Base-by-base conservation (phyloP, 768 basidiomycete species). In the Boletus tomentosulus region DNA sequence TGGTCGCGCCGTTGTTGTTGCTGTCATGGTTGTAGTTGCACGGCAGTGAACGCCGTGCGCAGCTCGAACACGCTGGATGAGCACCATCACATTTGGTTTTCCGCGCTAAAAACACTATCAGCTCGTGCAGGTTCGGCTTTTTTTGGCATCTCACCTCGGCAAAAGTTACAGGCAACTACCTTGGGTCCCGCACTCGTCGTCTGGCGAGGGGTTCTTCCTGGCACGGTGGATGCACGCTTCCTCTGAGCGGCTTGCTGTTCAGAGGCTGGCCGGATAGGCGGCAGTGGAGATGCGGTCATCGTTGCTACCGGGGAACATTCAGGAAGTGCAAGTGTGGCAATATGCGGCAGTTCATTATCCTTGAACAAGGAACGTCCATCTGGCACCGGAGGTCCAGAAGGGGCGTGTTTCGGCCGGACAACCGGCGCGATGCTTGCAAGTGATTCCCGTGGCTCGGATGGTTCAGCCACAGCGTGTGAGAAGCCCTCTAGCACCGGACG, bases 51-150 rank as follows among this genome's bases (percentile, higher is more conserved):
- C 90, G 77, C 56, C 87, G 86, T 55, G 85, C 82, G 69, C 90
- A 92, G 71, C 89, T 90, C 50, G 86, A 83, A 67, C 90, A 92
- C 27, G 85, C 79, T 30, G 90, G 90, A 64, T 89, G 88, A n/a
- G 78, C 86, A 38, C 90, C 90, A 68, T 92, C 90, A 62, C 90
- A 92, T 67, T 89, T 86, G 19, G 90, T 92, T 74, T 92, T 92
- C 55, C 90, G 90, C 34, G 89, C 90, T 91, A 57, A 15, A 60
- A 28, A 38, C 22, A 22, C 11, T 46, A 25, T 59, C 2, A 57
- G 48, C 24, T 24, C 55, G 28, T 13, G 55, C 55, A 48, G 54
- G 47, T 43, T 47, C 37, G 24, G 48, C 24, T 37, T 48, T 38
- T 44, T 47, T 46, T 30, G 33, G 33, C 37, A 47, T 74, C 83